Evolutionary conservation across 2,329 filamentous ascomycete genomes (phyloP).

Genomic region (Penicillium vulpinum): DNA sequence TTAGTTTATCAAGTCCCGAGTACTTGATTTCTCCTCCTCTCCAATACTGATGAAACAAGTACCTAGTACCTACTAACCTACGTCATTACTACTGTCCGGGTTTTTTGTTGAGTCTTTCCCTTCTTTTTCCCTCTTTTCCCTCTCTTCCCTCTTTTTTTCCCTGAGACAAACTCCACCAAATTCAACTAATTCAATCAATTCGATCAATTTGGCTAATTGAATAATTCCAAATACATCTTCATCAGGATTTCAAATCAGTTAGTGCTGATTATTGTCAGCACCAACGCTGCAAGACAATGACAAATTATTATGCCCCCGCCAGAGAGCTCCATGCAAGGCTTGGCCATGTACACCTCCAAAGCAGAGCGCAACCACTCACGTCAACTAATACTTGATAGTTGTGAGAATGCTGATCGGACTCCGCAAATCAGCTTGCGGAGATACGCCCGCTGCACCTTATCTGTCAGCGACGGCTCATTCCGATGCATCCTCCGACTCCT

Average conservation of each 20-base stretch:
- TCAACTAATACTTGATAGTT: constrained; percentile 70
- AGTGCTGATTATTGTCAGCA: background rate
- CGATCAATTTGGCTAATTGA: too few species aligned
- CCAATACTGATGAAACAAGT: background rate
- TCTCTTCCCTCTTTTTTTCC: background rate
- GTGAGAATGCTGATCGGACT: constrained; percentile 80
- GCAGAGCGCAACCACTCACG: constrained; percentile 60
- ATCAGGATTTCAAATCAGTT: background rate
- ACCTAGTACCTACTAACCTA: background rate
- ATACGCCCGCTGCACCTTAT: constrained; percentile 70
- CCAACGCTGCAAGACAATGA: constrained; percentile 8
- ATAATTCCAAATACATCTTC: constrained; percentile 15
- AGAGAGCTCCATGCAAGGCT: background rate
- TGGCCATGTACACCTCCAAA: background rate
- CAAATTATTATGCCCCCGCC: constrained; percentile 17
- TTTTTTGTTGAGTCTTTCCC: background rate
- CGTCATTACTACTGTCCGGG: background rate
- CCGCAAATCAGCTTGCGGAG: constrained; percentile 72
- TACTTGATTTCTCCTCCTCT: background rate
- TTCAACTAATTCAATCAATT: background rate
- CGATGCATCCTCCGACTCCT: background rate
- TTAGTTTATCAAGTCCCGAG: background rate
- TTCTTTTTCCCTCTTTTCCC: background rate
- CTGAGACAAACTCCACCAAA: background rate
- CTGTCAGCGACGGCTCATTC: constrained; percentile 65